Base-by-base conservation (phyloP, 225 moss, liverwort and hornwort species). In the Rhytidiadelphus loreus region DNA sequence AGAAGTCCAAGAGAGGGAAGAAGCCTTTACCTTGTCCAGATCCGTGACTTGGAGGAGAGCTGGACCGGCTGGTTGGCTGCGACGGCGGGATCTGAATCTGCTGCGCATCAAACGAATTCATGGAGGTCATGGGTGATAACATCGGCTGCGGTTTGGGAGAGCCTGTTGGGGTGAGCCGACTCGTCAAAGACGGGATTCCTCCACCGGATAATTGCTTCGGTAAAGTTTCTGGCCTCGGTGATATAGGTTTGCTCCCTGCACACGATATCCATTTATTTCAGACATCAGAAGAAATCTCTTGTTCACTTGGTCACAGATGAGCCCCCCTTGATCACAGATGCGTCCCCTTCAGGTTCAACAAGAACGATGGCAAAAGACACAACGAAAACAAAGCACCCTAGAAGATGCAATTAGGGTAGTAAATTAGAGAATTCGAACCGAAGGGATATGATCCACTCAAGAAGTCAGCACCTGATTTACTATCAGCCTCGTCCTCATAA, bases 1-100 rank as follows among this genome's bases (percentile, higher is more conserved):
- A 74, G 56, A 66, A 66, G 41, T 30, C 21, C 74, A n/a, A 41
- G 14, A 26, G 74, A 80, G 44, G 52, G 71, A 63, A 22, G 73
- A 56, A n/a, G 79, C 56, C 37, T 74, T 83, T 72, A 95, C 95
- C 60, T 84, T 95, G 94, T 29, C 92, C 89, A 85, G 97, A 94
- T 81, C 95, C 93, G 30, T 88, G 95, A 62, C 93, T 96, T 43
- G 97, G 96, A 69, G 98, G 97, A 80, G 98, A 98, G 89, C 91
- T 95, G 60, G 98, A 93, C 77, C 96, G 94, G 81, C 98, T 98
- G 52, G 93, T 82, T 18, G 98, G 96, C 83, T 95, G 91, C 17
- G 97, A 98, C 22, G 95, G 1, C 29, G 98, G 97, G 41, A 98
- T 89, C 24, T 93, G 92, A 60, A 96, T 57, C 73, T 92, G 92